Evolutionary conservation across 352 stramenopile genomes (phyloP), one percentile per base, ranked within the genome.

Genomic region (Phytophthora sp.): DNA sequence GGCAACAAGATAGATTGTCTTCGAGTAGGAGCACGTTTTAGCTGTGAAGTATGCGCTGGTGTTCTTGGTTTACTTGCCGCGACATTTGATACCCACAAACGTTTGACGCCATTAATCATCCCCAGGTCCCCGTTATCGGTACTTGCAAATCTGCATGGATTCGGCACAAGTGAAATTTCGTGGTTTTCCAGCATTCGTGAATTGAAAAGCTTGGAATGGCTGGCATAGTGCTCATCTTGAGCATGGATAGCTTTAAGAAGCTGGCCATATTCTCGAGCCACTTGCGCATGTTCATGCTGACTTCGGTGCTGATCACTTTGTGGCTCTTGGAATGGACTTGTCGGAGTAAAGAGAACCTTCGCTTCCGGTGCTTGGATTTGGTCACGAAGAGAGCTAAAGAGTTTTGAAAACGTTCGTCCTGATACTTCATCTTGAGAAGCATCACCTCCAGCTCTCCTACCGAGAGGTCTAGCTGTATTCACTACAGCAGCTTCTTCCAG

Each of bases 201-300:
- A 49, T 69, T 89, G 42, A 90, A 91, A 1, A 91, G 55, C 65
- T 91, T 91, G 27, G 68, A 36, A 36, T 90, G 63, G 20, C 73
- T 76, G 16, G 80, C 80, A 26, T 90, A 90, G 50, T 91, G 83
- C 42, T 91, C 83, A 50, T 91, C 80, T 53, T 91, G 80, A 7
- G 62, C 36, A 1, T 79, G 79, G 20, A 91, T 80, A 20, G 59
- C 59, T 4, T 27, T 47, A 13, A 90, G 18, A 24, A 80, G 57
- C 7, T 71, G 47, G 16, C 77, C 59, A 38, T 78, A 89, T 30
- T 75, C 62, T 13, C 26, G 60, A 27, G 41, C 49, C 21, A 63
- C 9, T 30, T 33, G n/a, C 6, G 60, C 47, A 44, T 70, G 63
- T 6, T 71, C 50, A 26, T 74, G 60, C 7, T 49, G 47, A 26